Evolutionary conservation across 805 yeast species (phyloP).

Genomic region (Cyberlindnera lachancei): DNA sequence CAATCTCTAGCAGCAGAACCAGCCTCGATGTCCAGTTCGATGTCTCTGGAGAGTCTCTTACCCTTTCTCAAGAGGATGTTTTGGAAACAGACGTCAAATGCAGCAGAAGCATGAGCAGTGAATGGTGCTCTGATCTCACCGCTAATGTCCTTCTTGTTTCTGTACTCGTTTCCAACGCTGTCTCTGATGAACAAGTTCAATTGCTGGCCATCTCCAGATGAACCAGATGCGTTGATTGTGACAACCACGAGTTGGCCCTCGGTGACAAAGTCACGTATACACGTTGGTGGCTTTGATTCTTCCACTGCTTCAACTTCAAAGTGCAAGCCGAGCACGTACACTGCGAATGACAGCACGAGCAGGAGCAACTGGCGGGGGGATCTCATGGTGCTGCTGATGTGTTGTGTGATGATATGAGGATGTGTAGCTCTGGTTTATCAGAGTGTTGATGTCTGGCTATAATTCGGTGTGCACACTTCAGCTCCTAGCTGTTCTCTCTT

Average conservation of each 20-base stretch:
- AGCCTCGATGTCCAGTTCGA: conserved; percentile 87
- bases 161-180: conserved; percentile 78
- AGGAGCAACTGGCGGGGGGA: conserved; percentile 7
- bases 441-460: too few species aligned
- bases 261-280: conserved; percentile 86
- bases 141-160: conserved; percentile 66
- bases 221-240: conserved; percentile 67
- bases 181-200: conserved; percentile 65
- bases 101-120: conserved; percentile 73
- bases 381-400: conserved; percentile 10
- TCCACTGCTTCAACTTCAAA: conserved; percentile 45
- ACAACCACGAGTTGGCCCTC: conserved; percentile 86
- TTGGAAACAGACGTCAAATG: conserved; percentile 88
- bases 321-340: conserved; percentile 34
- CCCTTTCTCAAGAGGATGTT: conserved; percentile 44
- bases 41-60: conserved; percentile 49
- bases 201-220: conserved; percentile 79
- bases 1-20: conserved; percentile 98
- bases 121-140: conserved; percentile 73
- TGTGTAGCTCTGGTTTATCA: too few species aligned
- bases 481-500: too few species aligned
- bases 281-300: conserved; percentile 49
- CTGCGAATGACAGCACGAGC: conserved; percentile 5
- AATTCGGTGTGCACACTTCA: too few species aligned
- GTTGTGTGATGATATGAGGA: too few species aligned